Conservation (phyloP, 139 green algal genomes). For the Pseudopediastrum boryanum region DNA sequence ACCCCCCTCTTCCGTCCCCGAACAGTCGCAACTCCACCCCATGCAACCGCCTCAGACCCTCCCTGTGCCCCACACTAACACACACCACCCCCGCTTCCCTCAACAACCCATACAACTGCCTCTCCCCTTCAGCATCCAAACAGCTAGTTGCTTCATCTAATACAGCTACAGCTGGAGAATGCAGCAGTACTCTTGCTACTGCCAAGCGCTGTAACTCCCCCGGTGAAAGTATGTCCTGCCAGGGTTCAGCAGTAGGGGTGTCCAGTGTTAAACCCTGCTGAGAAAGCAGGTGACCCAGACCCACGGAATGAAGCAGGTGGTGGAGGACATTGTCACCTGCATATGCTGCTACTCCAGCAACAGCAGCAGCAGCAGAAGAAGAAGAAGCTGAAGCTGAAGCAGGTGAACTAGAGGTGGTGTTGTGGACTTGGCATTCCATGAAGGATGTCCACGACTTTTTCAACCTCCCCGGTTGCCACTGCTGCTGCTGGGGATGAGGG, state of each 20-base stretch:
- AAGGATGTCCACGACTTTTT: too few relatives aligned
- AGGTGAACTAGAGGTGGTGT: too few relatives aligned
- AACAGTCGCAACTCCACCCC: background rate
- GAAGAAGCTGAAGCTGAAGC: too few relatives aligned
- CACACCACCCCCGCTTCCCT: conserved; percentile 33
- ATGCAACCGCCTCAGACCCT: conserved; percentile 17
- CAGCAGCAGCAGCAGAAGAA: background rate
- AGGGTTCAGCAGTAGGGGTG: background rate
- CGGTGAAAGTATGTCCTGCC: conserved; percentile 53
- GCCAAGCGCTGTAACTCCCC: conserved; percentile 71
- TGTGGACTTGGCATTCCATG: too few relatives aligned
- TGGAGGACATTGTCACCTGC: background rate
- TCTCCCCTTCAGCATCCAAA: conserved; percentile 32
- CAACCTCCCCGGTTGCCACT: too few relatives aligned
- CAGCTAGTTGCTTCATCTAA: conserved; percentile 61
- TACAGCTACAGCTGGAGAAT: conserved; percentile 49
- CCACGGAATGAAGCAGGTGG: background rate
- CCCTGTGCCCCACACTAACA: conserved; percentile 40
- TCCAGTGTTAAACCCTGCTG: conserved; percentile 4
- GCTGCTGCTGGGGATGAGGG: too few relatives aligned
- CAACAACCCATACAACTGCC: conserved; percentile 45
- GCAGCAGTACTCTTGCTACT: conserved; percentile 57
- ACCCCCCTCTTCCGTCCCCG: conserved; percentile 27
- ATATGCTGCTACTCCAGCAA: background rate
- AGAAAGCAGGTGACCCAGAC: conserved; percentile 12